A percentile compares a stretch with the other conserved stretches of the same genome.
phyloP scores from a whole-genome alignment of 768 basidiomycete species.

The Candolleomyces efflorescens region DNA sequence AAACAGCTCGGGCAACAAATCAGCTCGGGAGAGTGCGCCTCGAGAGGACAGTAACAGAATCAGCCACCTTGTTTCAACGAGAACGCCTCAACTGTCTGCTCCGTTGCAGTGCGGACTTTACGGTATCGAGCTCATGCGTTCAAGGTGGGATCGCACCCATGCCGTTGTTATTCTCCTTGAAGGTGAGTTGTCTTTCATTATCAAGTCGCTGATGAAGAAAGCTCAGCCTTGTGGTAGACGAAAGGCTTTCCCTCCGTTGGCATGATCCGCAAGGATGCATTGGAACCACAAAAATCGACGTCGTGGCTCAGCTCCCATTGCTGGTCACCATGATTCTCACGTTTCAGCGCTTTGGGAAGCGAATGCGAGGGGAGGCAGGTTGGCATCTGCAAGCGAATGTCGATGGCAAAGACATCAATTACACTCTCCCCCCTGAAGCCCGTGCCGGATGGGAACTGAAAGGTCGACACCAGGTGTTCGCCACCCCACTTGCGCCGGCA shows the following conservation, averaged over 20 bases:
- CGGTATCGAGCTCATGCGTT: neutral
- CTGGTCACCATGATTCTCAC: neutral
- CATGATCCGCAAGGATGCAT: constrained; percentile 2
- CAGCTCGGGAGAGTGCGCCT: too few species aligned
- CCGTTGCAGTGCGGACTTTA: neutral
- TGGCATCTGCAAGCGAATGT: neutral
- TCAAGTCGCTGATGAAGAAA: neutral
- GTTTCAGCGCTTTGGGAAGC: neutral
- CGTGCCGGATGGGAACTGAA: neutral
- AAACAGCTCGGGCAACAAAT: too few species aligned
- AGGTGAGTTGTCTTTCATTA: neutral
- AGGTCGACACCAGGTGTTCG: neutral
- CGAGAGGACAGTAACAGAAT: neutral
- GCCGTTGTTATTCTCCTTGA: neutral
- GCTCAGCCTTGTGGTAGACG: neutral
- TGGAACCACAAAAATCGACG: neutral
- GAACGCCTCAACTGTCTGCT: neutral
- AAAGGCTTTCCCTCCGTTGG: neutral
- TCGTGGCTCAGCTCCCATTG: neutral
- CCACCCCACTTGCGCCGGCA: neutral
- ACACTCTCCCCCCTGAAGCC: neutral
- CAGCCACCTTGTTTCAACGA: too few species aligned
- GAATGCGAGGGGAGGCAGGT: neutral
- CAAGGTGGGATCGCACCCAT: neutral
- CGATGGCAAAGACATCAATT: neutral